Evolutionary conservation across 202 grass and related monocot species (phyloP), one percentile per base, ranked within the genome.

Genomic region (Setaria viridis): DNA sequence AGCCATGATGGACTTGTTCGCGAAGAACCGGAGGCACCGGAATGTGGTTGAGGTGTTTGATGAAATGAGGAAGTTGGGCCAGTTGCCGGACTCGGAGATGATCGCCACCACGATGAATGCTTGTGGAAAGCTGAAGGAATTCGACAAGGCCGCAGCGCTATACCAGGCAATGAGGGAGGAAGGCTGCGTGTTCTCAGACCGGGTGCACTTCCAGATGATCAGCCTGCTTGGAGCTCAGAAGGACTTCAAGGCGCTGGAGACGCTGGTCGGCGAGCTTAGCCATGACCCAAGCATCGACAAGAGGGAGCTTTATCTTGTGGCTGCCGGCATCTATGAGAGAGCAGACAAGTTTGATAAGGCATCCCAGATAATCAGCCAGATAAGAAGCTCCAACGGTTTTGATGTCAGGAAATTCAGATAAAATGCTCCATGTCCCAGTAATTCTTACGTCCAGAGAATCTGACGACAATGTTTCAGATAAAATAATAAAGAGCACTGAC

Each of bases 171-270:
- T 94, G 93, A 84, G 80, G 77, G 90, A 90, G 54, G 90, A 93
- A 91, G 92, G 90, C 0, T 94, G 97, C 33, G 85, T 94, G n/a
- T 96, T 99, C 87, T 92, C 93, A 29, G 93, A 96, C 54, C 80
- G 93, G 67, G 97, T 96, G 70, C 93, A 99, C 76, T 96, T 96
- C 84, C 97, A 99, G 88, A 99, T 99, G 97, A 82, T 96, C 59
- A 94, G 93, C 72, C 89, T 99, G 53, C 72, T 99, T 48, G 93
- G 97, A 29, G 92, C 91, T 29, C 88, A 88, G 83, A 87, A 93
- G 70, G 88, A 99, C 68, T 93, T 94, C 84, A n/a, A 91, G 34
- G 86, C 82, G 59, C 63, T 98, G 72, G 92, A 94, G 65, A 46
- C 30, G 34, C 81, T 94, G 85, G 83, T 93, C 43, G 87, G 56